phyloP scores from a whole-genome alignment of 495 filamentous ascomycete genomes.

The Podospora conica region DNA sequence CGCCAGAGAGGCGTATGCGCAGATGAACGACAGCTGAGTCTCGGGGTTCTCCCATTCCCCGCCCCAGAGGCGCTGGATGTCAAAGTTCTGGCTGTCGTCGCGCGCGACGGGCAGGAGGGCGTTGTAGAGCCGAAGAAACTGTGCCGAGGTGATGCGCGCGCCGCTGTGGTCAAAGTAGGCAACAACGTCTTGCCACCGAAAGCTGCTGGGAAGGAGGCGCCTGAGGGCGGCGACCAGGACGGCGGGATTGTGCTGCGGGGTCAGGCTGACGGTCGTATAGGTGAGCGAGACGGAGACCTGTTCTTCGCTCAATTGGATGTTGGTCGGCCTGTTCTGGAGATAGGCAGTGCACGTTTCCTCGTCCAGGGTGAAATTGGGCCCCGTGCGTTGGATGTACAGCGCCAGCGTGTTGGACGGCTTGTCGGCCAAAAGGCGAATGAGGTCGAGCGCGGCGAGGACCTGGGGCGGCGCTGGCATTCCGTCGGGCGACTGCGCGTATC shows the following conservation, averaged over 20 bases:
- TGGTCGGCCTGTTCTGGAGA: conserved; percentile 58
- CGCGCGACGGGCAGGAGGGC: conserved; percentile 64
- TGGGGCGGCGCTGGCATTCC: conserved; percentile 59
- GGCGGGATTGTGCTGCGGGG: conserved; percentile 65
- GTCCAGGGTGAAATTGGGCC: conserved; percentile 51
- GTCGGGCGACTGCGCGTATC: conserved; percentile 54
- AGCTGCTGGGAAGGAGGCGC: conserved; percentile 44
- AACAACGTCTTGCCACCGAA: conserved; percentile 79
- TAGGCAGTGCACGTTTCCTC: conserved; percentile 46
- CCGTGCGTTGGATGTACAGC: conserved; percentile 68
- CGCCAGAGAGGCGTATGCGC: conserved; percentile 64
- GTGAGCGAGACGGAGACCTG: conserved; percentile 77
- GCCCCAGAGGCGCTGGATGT: conserved; percentile 85
- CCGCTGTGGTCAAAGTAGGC: conserved; percentile 75
- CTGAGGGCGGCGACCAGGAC: conserved; percentile 58
- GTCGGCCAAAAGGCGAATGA: conserved; percentile 59
- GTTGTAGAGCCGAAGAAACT: conserved; percentile 74
- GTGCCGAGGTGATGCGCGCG: conserved; percentile 64
- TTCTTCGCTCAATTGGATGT: conserved; percentile 67
- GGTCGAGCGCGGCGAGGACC: conserved; percentile 65
- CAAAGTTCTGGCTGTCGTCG: conserved; percentile 46
- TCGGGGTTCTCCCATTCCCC: conserved; percentile 79
- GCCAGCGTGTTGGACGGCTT: conserved; percentile 61
- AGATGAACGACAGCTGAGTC: conserved; percentile 85
- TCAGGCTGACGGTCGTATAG: conserved; percentile 65